Evolutionary conservation across 2,329 filamentous ascomycete species (phyloP).

Genomic region (Beauveria sp.): DNA sequence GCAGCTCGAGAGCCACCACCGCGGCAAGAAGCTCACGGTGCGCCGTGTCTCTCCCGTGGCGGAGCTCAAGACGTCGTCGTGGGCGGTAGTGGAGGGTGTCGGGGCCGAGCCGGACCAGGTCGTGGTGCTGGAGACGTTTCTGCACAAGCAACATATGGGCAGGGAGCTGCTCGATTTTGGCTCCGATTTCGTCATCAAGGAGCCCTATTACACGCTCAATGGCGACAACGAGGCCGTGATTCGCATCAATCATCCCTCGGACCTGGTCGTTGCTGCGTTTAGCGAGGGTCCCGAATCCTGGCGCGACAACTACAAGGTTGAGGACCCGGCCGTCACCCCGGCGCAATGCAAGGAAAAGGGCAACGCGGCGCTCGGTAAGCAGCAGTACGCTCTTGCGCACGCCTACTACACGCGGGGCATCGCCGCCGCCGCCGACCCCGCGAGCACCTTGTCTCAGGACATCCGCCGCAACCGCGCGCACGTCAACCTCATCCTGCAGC

Average conservation of each 20-base stretch:
- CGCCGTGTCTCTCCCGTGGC: slow-evolving; percentile 22
- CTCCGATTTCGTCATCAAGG: slow-evolving; percentile 35
- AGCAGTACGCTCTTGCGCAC: slow-evolving; percentile 17
- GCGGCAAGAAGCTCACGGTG: slow-evolving; percentile 19
- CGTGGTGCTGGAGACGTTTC: slow-evolving; percentile 22
- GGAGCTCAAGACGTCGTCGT: slow-evolving; percentile 19
- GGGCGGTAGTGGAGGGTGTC: slow-evolving; percentile 26
- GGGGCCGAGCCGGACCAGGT: slow-evolving; percentile 17
- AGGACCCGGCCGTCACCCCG: slow-evolving; percentile 12
- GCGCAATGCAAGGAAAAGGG: slow-evolving; percentile 21
- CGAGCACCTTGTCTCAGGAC: slow-evolving; percentile 21
- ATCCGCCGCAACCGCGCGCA: slow-evolving; percentile 25
- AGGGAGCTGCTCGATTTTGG: slow-evolving; percentile 26
- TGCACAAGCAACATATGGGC: slow-evolving; percentile 27
- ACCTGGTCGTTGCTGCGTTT: slow-evolving; percentile 17
- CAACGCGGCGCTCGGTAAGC: slow-evolving; percentile 21
- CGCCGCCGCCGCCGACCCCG: slow-evolving; percentile 1
- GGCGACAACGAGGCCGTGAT: slow-evolving; percentile 32
- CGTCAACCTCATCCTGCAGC: slow-evolving; percentile 24
- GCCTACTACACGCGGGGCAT: slow-evolving; percentile 22
- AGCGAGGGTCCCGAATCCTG: slow-evolving; percentile 16
- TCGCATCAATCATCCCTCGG: slow-evolving; percentile 28
- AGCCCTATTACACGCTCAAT: slow-evolving; percentile 40
- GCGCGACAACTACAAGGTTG: slow-evolving; percentile 6
- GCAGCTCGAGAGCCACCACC: slow-evolving; percentile 24